Base-by-base conservation (phyloP, 129 eudicot genomes). In the Arctium lappa region DNA sequence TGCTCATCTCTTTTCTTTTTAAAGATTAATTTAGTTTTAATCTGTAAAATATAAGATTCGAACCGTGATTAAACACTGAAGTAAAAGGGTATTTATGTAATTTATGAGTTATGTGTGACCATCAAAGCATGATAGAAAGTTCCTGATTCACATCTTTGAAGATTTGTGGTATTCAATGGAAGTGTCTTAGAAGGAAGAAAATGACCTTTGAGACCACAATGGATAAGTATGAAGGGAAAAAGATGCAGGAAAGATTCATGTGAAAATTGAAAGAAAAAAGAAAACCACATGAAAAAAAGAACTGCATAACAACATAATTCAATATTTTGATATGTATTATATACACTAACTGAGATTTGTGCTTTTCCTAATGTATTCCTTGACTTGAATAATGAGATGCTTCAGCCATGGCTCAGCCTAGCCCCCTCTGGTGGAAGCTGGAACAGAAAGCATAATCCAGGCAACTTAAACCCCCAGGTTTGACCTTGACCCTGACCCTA, bases 151-250 rank as follows among this genome's bases (percentile, higher is more conserved):
- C 84, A 79, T 79, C 84, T 79, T 79, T 74, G 87, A 79, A 84
- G 76, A 84, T 84, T 73, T 84, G 87, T 84, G 84, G 87, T 84
- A 84, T 79, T 84, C 73, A 74, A 84, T 84, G 71, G 84, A 84
- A 79, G 84, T 79, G 80, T 79, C 84, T 39, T 79, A 75, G 77
- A 73, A 22, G 84, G 76, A 84, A 84, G 87, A 84, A 73, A 84
- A 79, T 73, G 87, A 84, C 87, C 44, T 15, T 8, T 74, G 84
- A 84, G 87, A 84, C 87, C 87, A 73, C 84, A 73, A 79, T 36
- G 66, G 87, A 84, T 84, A 84, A 84, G 87, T 73, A 84, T 42
- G 84, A 84, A 73, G 84, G 73, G 71, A 79, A 73, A 79, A 79
- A 84, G 80, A 73, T 84, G 84, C 36, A 78, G 82, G 83, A 74